A percentile compares a stretch with the other conserved stretches of the same genome.
Evolutionary conservation across 768 basidiomycete genomes (phyloP).

Genomic region (Boletellus sp.): DNA sequence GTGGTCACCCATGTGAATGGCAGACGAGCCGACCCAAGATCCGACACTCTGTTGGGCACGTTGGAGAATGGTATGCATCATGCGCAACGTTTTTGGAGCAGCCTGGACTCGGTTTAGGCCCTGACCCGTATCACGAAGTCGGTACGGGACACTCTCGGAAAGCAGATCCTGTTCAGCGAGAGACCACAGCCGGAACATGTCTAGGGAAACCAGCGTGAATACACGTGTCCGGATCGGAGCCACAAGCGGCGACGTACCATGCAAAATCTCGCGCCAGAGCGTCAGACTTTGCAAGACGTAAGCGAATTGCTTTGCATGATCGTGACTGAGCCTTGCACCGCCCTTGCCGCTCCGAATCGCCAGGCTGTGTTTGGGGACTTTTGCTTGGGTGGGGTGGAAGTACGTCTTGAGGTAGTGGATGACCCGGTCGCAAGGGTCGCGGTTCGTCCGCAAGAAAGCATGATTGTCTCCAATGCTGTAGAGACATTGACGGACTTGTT

Average conservation of each 20-base stretch:
- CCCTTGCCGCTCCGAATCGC: conserved; percentile 79
- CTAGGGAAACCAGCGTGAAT: conserved; percentile 35
- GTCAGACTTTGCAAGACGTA: conserved; percentile 86
- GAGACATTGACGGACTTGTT: conserved; percentile 70
- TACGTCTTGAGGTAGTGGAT: conserved; percentile 70
- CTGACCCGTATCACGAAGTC: conserved; percentile 84
- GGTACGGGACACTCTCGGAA: conserved; percentile 70
- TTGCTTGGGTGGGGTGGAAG: conserved; percentile 71
- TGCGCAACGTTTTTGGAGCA: conserved; percentile 82
- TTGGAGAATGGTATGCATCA: conserved; percentile 86
- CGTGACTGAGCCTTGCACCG: conserved; percentile 78
- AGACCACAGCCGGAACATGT: conserved; percentile 87
- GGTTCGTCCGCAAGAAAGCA: conserved; percentile 80
- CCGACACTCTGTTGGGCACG: conserved; percentile 80
- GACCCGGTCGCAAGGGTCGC: conserved; percentile 86
- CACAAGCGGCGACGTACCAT: conserved; percentile 45
- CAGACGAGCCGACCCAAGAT: conserved; percentile 80
- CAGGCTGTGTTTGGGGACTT: conserved; percentile 61
- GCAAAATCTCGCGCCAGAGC: conserved; percentile 81
- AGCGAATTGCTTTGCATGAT: conserved; percentile 80
- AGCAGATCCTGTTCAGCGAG: conserved; percentile 78
- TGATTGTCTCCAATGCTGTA: conserved; percentile 91
- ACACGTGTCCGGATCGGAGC: neutral
- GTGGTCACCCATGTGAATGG: conserved; percentile 88
- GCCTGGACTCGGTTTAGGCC: conserved; percentile 88